A percentile compares a stretch with the other conserved stretches of the same genome.
phyloP scores from a whole-genome alignment of 2,329 filamentous ascomycete genomes.

The Fusarium annulatum region DNA sequence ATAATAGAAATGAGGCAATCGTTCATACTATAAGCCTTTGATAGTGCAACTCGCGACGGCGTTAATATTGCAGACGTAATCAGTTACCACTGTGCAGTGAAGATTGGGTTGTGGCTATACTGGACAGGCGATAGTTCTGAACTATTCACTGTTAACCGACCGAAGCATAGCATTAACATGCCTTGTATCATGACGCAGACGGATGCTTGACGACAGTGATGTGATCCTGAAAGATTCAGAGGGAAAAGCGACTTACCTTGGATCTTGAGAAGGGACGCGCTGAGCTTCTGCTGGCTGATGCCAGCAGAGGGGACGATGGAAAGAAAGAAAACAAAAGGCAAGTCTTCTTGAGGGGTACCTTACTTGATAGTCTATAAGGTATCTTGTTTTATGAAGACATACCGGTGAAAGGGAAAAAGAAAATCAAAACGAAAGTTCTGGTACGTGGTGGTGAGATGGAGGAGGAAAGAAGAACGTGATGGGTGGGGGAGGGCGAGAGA shows the following conservation, averaged over 20 bases:
- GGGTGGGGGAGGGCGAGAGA: neutral
- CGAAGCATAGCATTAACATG: neutral
- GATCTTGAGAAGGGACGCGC: neutral
- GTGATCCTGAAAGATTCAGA: neutral
- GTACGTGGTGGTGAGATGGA: neutral
- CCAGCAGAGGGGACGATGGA: neutral
- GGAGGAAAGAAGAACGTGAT: neutral
- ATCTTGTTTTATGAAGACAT: neutral
- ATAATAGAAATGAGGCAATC: neutral
- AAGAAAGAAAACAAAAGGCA: neutral
- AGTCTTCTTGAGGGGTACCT: neutral
- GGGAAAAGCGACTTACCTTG: neutral
- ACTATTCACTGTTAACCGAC: neutral
- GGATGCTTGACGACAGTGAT: neutral
- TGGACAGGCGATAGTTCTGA: neutral
- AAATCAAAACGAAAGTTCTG: neutral
- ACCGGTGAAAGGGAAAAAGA: neutral
- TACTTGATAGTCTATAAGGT: neutral
- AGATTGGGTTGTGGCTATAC: neutral
- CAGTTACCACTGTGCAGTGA: neutral
- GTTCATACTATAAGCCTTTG: neutral
- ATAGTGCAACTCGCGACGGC: neutral
- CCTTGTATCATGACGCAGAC: neutral
- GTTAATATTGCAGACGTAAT: neutral
- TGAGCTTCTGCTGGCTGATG: neutral